Evolutionary conservation across 441 rosid genomes (phyloP), one percentile per base, ranked within the genome.

Genomic region (Croton setiger): DNA sequence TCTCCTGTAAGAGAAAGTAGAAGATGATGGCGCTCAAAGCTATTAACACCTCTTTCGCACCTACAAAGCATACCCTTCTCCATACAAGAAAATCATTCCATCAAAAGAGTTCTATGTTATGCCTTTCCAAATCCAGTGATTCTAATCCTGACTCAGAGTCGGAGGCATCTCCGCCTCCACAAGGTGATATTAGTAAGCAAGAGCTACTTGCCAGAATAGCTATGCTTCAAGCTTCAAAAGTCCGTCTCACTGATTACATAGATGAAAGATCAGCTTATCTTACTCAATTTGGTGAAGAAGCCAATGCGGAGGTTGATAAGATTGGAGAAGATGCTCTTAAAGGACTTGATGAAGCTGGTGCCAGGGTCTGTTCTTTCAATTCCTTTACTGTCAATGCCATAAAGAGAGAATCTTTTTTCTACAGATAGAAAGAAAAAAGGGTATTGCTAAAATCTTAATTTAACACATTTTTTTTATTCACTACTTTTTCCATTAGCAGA

Each of bases 321-420:
- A 76, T 94, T 74, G 97, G 93, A 54, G 97, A 92, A 80, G 94
- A 87, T 63, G 99, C 97, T 47, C 88, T 95, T 78, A 87, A 78
- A 77, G 94, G 76, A 66, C 93, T 95, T 45, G 93, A 92, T 33
- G 90, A 88, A 78, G 96, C 96, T n/a, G 74, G 92, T 74, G 72
- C 84, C 76, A 84, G 91, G 96, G 99, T 95, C 69, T 54, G 89
- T 77, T 68, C 71, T 54, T 18, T 23, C 20, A 48, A 15, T 48
- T 39, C 60, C 63, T 59, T 63, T 43, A 20, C 57, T 63, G 21
- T 52, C 51, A 49, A 52, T 67, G 60, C 51, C 23, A 48, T 58
- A 71, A 20, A 47, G 11, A 37, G 43, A 33, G 48, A 47, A 51
- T 17, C n/a, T 47, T 17, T 37, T 4, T 4, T 4, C 5, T 4